phyloP scores from a whole-genome alignment of 1,284 basidiomycete genomes.

The Volvariella surrecta region DNA sequence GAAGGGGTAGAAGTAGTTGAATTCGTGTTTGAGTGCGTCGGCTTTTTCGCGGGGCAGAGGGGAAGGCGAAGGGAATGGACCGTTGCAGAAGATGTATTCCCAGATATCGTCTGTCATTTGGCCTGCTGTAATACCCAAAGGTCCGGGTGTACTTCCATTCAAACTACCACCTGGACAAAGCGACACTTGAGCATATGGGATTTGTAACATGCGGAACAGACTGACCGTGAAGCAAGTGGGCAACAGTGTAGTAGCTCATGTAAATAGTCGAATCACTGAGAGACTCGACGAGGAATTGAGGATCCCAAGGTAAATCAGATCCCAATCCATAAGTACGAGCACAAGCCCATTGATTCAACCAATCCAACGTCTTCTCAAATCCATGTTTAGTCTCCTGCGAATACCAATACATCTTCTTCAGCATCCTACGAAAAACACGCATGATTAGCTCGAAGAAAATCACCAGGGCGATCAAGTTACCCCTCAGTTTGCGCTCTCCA shows the following conservation, averaged over 20 bases:
- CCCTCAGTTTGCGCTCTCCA: slow-evolving; percentile 87
- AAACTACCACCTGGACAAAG: slow-evolving; percentile 49
- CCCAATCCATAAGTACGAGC: slow-evolving; percentile 96
- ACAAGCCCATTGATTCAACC: slow-evolving; percentile 99
- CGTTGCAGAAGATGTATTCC: slow-evolving; percentile 87
- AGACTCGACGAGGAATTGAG: slow-evolving; percentile 93
- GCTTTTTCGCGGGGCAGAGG: slow-evolving; percentile 72
- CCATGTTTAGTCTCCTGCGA: slow-evolving; percentile 83
- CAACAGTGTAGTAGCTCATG: slow-evolving; percentile 97
- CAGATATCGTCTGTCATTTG: slow-evolving; percentile 98
- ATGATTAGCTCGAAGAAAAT: slow-evolving; percentile 6
- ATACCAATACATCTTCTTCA: slow-evolving; percentile 88
- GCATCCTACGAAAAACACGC: slow-evolving; percentile 48
- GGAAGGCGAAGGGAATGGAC: slow-evolving; percentile 63
- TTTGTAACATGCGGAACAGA: not conserved
- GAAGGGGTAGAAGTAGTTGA: slow-evolving; percentile 97
- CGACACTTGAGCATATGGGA: not conserved
- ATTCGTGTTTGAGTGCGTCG: slow-evolving; percentile 84
- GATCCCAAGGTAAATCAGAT: slow-evolving; percentile 96
- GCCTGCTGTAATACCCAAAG: slow-evolving; percentile 79
- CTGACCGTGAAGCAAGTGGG: slow-evolving; percentile 81
- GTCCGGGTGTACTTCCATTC: slow-evolving; percentile 76
- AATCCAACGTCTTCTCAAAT: slow-evolving; percentile 88
- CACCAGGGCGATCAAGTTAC: slow-evolving; percentile 32
- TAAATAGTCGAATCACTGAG: slow-evolving; percentile 98